Base-by-base conservation (phyloP, 192 early-diverging fungal genomes). In the Entophlyctis luteolus region DNA sequence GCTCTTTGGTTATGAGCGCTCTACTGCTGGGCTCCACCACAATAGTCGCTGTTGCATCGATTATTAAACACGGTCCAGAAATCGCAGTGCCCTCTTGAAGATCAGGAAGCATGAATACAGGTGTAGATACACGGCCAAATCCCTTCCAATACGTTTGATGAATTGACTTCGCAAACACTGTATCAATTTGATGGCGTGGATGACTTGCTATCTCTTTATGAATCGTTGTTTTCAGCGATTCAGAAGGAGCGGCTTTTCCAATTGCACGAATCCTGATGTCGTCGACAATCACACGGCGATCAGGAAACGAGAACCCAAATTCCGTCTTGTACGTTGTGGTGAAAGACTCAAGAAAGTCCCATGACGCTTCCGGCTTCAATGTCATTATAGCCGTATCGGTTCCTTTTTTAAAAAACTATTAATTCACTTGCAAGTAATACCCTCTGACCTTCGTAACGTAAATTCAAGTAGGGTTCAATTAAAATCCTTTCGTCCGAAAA, bases 321-420 rank as follows among this genome's bases (percentile, higher is more conserved):
- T 99, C 96, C n/a, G 86, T 87, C 58, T 84, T 73, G 75, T 99
- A 91, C 63, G 87, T 77, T 34, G 77, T 67, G n/a, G 86, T 79
- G 77, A 96, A 98, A 0, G 80, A 73, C 0, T 31, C 50, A 14
- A 68, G 74, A 60, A 92, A 92, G 70, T 89, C 82, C 89, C 87
- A 90, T 27, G 55, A 55, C 57, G 73, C 74, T 2, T 55, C 25
- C 0, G 90, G 84, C 73, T 93, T 81, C 10, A 87, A 75, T 0
- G 91, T 94, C 94, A 96, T 96, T 39, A 98, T 73, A 2, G 90
- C 86, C 10, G 90, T 91, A 70, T 96, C 94, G 0, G 96, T 96
- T 14, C 95, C 55, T 57, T 28, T 18, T 34, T 10, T 35, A 35
- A 18, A 18, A 18, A 18, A 90, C 16, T 90, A 73, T 57, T 93